Base-by-base conservation (phyloP, 2,329 filamentous ascomycete species). In the Lecanicillium sp. region DNA sequence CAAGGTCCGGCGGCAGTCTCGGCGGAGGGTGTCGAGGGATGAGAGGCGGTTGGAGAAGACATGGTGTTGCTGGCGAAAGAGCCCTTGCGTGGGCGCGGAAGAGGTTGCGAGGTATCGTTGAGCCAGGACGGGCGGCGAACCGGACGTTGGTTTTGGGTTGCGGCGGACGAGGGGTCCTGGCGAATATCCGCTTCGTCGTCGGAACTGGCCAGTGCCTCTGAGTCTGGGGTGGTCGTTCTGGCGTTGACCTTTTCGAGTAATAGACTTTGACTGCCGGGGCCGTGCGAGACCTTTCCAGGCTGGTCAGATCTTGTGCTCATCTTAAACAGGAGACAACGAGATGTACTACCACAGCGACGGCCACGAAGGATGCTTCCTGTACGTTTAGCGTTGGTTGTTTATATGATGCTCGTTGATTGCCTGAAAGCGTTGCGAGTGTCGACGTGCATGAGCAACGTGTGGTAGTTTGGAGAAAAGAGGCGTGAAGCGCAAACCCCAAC, bases 171-270 rank as follows among this genome's bases (percentile, higher is more conserved):
- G 52, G 56, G 60, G 41, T 73, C 75, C 49, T 76, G 70, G 48
- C 75, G 71, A 55, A 79, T 72, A 44, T 95, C 84, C 41, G 69
- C 74, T 60, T 98, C 92, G 59, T 97, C 92, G 59, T 97, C 92
- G 11, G 89, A 96, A 49, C 90, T 97, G 37, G 84, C 88, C 43
- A 97, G 68, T 37, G 87, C 90, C 58, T 97, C 90, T 4, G 89
- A 96, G 57, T 97, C 92, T 17, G 90, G 90, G 2, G 90, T 96
- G 7, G 87, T 88, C 39, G 85, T 84, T 51, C 89, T 79, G 40
- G 81, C 74, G 52, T 85, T 84, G 36, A 83, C 71, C 58, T 88
- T 92, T 36, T 90, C 86, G 25, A 87, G 70, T 34, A 86, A 65
- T 29, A 81, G 66, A 29, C 78, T 77, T 43, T 83, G 78, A 51